A percentile compares a stretch with the other conserved stretches of the same genome.
Conservation (phyloP, 2,329 filamentous ascomycete species). For the Biscogniauxia sp. region DNA sequence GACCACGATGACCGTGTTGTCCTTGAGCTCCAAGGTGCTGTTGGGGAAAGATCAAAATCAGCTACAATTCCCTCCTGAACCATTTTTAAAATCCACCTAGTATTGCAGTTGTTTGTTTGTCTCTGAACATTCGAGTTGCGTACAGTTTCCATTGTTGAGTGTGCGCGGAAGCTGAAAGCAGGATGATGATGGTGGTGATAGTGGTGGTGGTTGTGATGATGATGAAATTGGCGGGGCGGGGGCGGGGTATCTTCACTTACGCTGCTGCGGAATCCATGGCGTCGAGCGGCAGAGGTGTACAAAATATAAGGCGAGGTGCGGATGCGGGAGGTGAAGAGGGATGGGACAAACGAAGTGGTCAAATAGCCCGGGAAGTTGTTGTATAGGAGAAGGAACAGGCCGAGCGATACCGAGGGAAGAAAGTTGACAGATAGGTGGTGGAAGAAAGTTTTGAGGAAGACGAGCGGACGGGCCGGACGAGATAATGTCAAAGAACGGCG, state of each 20-base stretch:
- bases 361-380: constrained; percentile 6
- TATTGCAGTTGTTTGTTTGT: not conserved
- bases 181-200: constrained; percentile 24
- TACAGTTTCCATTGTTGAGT: constrained; percentile 10
- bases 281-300: constrained; percentile 13
- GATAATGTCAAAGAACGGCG: constrained; percentile 5
- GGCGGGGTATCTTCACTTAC: constrained; percentile 33
- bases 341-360: constrained; percentile 7
- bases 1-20: constrained; percentile 96
- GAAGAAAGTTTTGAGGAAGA: constrained; percentile 12
- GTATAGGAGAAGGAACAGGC: constrained; percentile 12
- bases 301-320: constrained; percentile 2
- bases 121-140: constrained; percentile 2
- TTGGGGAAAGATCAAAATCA: constrained; percentile 32
- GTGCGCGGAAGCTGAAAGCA: constrained; percentile 9
- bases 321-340: constrained; percentile 9
- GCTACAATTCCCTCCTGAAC: constrained; percentile 23
- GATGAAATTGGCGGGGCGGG: constrained; percentile 31
- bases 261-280: constrained; percentile 32
- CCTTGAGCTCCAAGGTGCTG: constrained; percentile 92
- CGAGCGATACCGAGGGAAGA: constrained; percentile 1
- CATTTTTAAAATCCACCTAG: constrained; percentile 4
- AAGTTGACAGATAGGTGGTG: constrained; percentile 8
- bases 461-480: constrained; percentile 17
- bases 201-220: too few species aligned